phyloP scores from a whole-genome alignment of 192 early-diverging fungal species.

The Linnemannia zychae region DNA sequence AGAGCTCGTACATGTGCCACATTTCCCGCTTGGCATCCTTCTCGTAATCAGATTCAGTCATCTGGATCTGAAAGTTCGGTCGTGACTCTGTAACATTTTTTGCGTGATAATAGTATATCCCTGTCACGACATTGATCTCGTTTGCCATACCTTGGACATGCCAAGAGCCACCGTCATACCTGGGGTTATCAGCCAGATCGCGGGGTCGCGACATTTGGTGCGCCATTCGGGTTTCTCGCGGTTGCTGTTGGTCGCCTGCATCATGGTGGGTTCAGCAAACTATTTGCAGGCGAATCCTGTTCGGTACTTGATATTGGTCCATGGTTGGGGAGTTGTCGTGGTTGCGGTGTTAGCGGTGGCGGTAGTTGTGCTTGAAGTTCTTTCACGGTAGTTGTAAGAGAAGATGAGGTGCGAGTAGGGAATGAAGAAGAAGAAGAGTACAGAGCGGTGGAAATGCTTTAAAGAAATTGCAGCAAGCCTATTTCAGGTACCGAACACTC shows the following conservation, averaged over 20 bases:
- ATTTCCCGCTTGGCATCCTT: conserved; percentile 44
- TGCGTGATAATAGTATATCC: conserved; percentile 78
- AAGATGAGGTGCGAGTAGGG: not conserved
- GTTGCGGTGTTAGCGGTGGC: not conserved
- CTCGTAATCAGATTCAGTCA: conserved; percentile 33
- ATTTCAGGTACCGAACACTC: no score
- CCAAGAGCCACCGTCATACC: conserved; percentile 69
- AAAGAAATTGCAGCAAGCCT: no score
- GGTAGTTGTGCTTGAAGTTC: no score
- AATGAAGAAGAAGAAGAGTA: no score
- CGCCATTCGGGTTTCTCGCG: conserved; percentile 56
- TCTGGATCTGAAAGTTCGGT: conserved; percentile 65
- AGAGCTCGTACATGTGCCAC: conserved; percentile 55
- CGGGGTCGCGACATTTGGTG: conserved; percentile 37
- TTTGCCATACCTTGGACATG: conserved; percentile 79
- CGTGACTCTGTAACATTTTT: conserved; percentile 75
- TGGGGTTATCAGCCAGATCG: conserved; percentile 64
- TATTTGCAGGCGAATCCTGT: conserved; percentile 23
- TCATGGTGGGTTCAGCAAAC: conserved; percentile 17
- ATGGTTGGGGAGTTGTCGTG: conserved; percentile 13
- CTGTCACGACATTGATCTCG: conserved; percentile 79
- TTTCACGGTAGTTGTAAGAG: not conserved
- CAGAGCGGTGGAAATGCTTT: no score
- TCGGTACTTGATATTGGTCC: conserved; percentile 19
- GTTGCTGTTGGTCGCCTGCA: conserved; percentile 27